Evolutionary conservation across 176 grass and related monocot genomes (phyloP).

Genomic region (Oryza punctata): DNA sequence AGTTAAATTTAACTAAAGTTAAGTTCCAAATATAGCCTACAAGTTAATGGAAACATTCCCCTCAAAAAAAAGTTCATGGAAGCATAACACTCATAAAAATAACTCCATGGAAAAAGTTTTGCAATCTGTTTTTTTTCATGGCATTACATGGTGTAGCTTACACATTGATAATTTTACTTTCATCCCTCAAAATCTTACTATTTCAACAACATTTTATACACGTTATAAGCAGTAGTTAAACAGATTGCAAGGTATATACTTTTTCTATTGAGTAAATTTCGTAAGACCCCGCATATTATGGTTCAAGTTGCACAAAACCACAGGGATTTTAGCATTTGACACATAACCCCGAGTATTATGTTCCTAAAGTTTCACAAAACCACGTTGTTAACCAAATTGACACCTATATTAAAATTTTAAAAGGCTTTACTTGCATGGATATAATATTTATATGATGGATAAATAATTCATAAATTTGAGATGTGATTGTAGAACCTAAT

Average conservation of each 20-base stretch:
- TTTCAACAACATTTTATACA: neutral
- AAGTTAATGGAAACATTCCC: neutral
- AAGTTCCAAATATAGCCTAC: neutral
- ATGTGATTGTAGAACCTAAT: too few relatives aligned
- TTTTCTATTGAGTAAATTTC: too few relatives aligned
- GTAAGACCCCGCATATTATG: too few relatives aligned
- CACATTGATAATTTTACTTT: neutral
- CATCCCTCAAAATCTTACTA: neutral
- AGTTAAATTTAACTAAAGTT: neutral
- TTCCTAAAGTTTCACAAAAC: too few relatives aligned
- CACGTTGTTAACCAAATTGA: too few relatives aligned
- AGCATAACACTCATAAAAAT: conserved; percentile 1
- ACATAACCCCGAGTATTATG: too few relatives aligned
- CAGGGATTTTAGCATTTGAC: too few relatives aligned
- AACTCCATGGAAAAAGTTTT: neutral
- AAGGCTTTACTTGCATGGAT: too few relatives aligned
- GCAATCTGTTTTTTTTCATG: neutral
- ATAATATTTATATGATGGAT: too few relatives aligned
- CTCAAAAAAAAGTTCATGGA: neutral
- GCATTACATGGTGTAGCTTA: neutral
- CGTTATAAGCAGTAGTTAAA: neutral
- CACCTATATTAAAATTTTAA: too few relatives aligned
- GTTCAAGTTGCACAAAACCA: too few relatives aligned
- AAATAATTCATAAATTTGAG: too few relatives aligned
- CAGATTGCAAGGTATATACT: neutral